A percentile compares a stretch with the other conserved stretches of the same genome.
Conservation (phyloP, 2,329 filamentous ascomycete genomes). For the Penicillium sp. region DNA sequence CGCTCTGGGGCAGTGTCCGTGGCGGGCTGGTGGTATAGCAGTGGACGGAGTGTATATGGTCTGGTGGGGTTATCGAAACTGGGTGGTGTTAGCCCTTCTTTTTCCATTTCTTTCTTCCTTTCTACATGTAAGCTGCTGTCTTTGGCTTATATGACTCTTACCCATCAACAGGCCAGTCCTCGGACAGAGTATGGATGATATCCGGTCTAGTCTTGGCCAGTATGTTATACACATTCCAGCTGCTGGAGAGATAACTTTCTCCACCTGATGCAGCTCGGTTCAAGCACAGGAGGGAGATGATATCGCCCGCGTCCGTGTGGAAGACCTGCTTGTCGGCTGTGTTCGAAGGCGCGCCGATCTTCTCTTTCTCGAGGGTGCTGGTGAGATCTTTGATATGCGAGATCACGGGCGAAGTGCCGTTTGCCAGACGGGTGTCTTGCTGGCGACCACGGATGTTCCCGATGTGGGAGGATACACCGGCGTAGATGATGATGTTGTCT, state of each 20-base stretch:
- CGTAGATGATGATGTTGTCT: constrained; percentile 40
- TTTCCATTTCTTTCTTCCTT: neutral
- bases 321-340: constrained; percentile 46
- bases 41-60: constrained; percentile 45
- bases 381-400: constrained; percentile 62
- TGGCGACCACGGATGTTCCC: constrained; percentile 41
- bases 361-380: constrained; percentile 7
- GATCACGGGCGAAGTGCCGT: constrained; percentile 44
- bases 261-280: constrained; percentile 50
- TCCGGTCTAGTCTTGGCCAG: constrained; percentile 52
- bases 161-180: constrained; percentile 50
- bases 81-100: neutral
- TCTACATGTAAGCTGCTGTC: neutral
- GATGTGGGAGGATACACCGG: constrained; percentile 44
- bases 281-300: constrained; percentile 50
- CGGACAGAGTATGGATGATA: constrained; percentile 49
- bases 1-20: constrained; percentile 49
- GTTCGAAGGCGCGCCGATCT: constrained; percentile 23
- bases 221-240: constrained; percentile 55
- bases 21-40: constrained; percentile 52
- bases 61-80: constrained; percentile 52
- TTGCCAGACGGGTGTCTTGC: constrained; percentile 31
- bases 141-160: constrained; percentile 22
- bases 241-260: constrained; percentile 52
- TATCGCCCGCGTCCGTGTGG: constrained; percentile 55